Base-by-base conservation (phyloP, 495 filamentous ascomycete genomes). In the Niebla homalea region DNA sequence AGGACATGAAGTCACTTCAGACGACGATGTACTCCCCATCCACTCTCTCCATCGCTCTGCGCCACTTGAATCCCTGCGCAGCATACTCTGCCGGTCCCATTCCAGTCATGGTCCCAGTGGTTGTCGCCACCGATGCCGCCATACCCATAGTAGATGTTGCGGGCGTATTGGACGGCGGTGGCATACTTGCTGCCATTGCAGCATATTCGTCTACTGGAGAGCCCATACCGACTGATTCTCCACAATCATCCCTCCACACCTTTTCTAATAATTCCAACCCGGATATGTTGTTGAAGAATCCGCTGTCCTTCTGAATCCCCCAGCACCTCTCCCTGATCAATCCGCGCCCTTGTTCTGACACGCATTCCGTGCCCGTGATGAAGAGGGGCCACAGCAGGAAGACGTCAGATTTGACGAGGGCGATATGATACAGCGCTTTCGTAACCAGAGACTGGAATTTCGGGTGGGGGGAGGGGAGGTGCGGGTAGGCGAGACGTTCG, bases 361-460 rank as follows among this genome's bases (percentile, higher is more conserved):
- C 85, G 61, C 89, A 94, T 68, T 95, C 90, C 20, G 85, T 87
- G 25, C 90, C 89, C 0, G 81, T 83, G 44, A 96, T 83, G 62
- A 95, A 95, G 10, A 96, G 73, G 8, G 90, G 89, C 90, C 90
- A 97, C 2, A 97, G 78, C 21, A 97, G 70, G 58, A 92, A 94
- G 60, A 94, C 90, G 64, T 92, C 85, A 2, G 81, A 76, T 52
- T 85, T 77, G 20, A 95, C 81, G 45, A 79, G 78, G 14, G 79
- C 79, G 36, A 93, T 82, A 64, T 92, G 88, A 62, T 80, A 83
- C 45, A 95, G 73, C 10, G 89, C 82, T 48, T 83, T 78, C 49
- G 76, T 77, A 36, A 95, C 87, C 3, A 94, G 77, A 46, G 79
- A 80, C 60, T 90, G 87, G 65, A 95, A 85, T 55, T 85, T 85